phyloP scores from a whole-genome alignment of 371 early-diverging fungal genomes.

The Apophysomyces ossiformis region DNA sequence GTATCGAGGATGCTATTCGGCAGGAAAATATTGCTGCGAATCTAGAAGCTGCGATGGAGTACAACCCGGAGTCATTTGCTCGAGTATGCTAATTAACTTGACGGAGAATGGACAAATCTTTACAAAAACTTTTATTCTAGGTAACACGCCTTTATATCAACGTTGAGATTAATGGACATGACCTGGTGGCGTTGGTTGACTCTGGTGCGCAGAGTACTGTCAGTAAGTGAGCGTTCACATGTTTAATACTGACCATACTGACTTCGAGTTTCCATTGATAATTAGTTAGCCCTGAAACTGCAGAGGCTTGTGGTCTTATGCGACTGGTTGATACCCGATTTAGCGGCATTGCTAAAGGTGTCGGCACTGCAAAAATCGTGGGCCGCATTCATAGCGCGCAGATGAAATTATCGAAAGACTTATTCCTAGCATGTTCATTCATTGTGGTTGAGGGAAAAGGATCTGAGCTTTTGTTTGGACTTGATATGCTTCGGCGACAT shows the following conservation, averaged over 20 bases:
- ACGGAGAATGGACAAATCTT: not conserved
- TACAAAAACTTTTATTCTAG: constrained; percentile 21
- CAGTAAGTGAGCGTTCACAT: constrained; percentile 61
- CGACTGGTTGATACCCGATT: constrained; percentile 90
- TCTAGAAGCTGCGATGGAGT: constrained; percentile 91
- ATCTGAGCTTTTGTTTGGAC: constrained; percentile 90
- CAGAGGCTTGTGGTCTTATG: constrained; percentile 87
- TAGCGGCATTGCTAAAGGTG: constrained; percentile 92
- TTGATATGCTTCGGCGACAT: constrained; percentile 93
- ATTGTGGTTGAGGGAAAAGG: constrained; percentile 94
- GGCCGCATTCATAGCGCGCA: constrained; percentile 93
- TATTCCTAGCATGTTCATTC: constrained; percentile 85
- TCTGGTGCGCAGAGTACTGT: constrained; percentile 98
- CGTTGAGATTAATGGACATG: constrained; percentile 85
- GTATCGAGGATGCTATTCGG: constrained; percentile 91
- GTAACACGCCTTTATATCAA: constrained; percentile 92
- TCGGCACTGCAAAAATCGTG: constrained; percentile 93
- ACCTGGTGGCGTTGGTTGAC: constrained; percentile 94
- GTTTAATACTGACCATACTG: not conserved
- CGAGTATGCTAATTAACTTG: constrained; percentile 38
- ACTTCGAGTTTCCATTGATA: not conserved
- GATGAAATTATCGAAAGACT: constrained; percentile 74
- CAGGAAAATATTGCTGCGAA: constrained; percentile 87
- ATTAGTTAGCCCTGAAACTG: constrained; percentile 81
- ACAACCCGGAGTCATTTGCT: constrained; percentile 95